Evolutionary conservation across 208 protist genomes (phyloP).

Genomic region (Crithidia mellificae): DNA sequence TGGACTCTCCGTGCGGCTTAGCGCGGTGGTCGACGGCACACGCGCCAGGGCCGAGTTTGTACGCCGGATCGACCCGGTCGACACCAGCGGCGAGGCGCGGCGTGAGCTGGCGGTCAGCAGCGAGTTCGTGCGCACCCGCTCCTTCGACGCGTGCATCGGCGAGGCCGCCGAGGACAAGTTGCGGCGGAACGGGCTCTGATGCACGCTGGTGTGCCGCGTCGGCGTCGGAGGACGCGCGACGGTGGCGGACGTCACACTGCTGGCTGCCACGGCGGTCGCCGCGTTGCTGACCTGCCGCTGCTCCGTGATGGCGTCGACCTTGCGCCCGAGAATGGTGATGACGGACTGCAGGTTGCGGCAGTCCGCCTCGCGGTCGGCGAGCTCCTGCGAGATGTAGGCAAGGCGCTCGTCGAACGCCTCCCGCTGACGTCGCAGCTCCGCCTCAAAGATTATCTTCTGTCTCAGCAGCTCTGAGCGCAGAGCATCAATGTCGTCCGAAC

Average conservation of each 20-base stretch:
- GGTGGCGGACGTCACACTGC: no score
- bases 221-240: slow-evolving; percentile 52
- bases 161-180: slow-evolving; percentile 5
- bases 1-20: slow-evolving; percentile 55
- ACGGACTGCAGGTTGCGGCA: slow-evolving; percentile 89
- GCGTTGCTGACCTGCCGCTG: slow-evolving; percentile 18
- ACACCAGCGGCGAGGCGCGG: slow-evolving; percentile 28
- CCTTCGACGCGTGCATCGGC: background rate
- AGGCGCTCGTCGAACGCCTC: slow-evolving; percentile 80
- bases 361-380: slow-evolving; percentile 86
- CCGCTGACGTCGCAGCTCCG: slow-evolving; percentile 80
- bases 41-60: slow-evolving; percentile 13
- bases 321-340: slow-evolving; percentile 87
- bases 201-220: slow-evolving; percentile 26
- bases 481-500: slow-evolving; percentile 72
- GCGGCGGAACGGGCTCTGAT: slow-evolving; percentile 23
- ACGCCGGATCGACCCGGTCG: slow-evolving; percentile 1
- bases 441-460: slow-evolving; percentile 89
- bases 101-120: slow-evolving; percentile 31
- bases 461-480: slow-evolving; percentile 86
- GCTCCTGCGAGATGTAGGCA: slow-evolving; percentile 51
- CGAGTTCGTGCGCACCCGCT: slow-evolving; percentile 23
- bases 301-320: slow-evolving; percentile 67
- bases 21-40: slow-evolving; percentile 23
- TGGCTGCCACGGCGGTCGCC: slow-evolving; percentile 19